Percentiles rank a stretch among this genome's conserved stretches.
These are phyloP conservation scores for Trichoderma parareesei DNA, from an alignment of 495 filamentous ascomycete species.

Conservation along the genomic window DNA sequence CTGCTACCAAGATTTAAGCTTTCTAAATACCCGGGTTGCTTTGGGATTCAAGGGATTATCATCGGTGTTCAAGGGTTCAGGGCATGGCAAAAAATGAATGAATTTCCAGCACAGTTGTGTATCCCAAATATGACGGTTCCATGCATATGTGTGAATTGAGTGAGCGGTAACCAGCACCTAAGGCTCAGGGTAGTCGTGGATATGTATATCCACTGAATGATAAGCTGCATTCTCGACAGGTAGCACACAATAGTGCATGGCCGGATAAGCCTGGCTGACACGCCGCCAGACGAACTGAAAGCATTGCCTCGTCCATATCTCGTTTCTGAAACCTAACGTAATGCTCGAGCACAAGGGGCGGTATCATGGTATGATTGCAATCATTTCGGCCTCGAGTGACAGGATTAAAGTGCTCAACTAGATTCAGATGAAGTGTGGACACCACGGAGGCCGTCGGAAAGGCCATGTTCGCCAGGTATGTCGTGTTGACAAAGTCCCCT, in stretches of 20 bases:
- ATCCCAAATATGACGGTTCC: constrained; percentile 5
- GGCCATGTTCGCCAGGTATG: background rate
- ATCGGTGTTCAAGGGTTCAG: constrained; percentile 11
- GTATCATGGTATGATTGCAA: too few relatives aligned
- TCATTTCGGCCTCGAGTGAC: too few relatives aligned
- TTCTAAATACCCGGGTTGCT: constrained; percentile 10
- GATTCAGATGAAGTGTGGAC: too few relatives aligned
- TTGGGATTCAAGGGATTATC: constrained; percentile 13
- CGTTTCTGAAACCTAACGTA: too few relatives aligned
- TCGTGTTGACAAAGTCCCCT: background rate
- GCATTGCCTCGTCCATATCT: too few relatives aligned
- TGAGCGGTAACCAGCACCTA: background rate
- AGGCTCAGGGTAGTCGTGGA: background rate
- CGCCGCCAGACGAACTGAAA: too few relatives aligned
- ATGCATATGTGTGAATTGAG: background rate
- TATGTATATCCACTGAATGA: too few relatives aligned
- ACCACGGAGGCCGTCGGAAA: background rate
- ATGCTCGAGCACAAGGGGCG: too few relatives aligned
- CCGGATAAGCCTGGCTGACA: too few relatives aligned
- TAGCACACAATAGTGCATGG: too few relatives aligned
- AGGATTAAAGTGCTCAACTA: too few relatives aligned
- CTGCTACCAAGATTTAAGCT: constrained; percentile 87
- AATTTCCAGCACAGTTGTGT: constrained; percentile 12
- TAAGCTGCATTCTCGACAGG: too few relatives aligned
- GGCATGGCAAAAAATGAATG: constrained; percentile 13